These are phyloP conservation scores for Parmales sp. DNA, from an alignment of 108 stramenopile species.

Conservation along the genomic window DNA sequence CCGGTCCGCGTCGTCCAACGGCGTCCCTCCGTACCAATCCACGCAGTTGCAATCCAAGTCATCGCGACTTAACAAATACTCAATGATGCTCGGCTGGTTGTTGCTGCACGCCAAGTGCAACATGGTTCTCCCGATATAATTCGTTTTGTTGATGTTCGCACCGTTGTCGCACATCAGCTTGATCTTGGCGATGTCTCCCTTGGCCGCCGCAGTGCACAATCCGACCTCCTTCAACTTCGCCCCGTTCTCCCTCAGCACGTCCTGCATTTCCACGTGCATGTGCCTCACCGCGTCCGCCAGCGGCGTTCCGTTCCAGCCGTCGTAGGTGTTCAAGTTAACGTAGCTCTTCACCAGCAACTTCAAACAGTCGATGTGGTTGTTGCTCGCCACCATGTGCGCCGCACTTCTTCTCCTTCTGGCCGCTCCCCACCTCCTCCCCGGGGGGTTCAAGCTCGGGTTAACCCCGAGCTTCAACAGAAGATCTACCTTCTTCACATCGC, in stretches of 20 bases:
- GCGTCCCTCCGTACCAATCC: slow-evolving; percentile 7
- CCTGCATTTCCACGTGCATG: slow-evolving; percentile 5
- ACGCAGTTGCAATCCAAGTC: neutral
- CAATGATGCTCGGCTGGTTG: neutral
- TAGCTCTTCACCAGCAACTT: neutral
- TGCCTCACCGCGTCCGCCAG: slow-evolving; percentile 1
- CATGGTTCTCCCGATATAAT: neutral
- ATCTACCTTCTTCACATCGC: slow-evolving; percentile 7
- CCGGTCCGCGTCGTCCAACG: slow-evolving; percentile 4
- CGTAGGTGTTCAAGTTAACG: neutral
- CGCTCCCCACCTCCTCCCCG: slow-evolving; percentile 4
- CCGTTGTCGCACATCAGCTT: slow-evolving; percentile 11
- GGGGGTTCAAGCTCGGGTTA: slow-evolving; percentile 9
- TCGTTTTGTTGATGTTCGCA: neutral
- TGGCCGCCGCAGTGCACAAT: neutral
- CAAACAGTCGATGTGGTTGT: slow-evolving; percentile 1
- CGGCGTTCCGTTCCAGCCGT: slow-evolving; percentile 6
- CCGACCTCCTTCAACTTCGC: slow-evolving; percentile 7
- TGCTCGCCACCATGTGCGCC: slow-evolving; percentile 10
- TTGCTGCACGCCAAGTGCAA: slow-evolving; percentile 7
- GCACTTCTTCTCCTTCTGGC: slow-evolving; percentile 1
- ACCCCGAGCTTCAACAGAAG: neutral
- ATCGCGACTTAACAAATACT: neutral
- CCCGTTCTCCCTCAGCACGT: slow-evolving; percentile 5
- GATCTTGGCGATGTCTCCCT: neutral